Conservation (phyloP, 805 yeast species). For the Saccharomycopsis oosterbeekiorum region DNA sequence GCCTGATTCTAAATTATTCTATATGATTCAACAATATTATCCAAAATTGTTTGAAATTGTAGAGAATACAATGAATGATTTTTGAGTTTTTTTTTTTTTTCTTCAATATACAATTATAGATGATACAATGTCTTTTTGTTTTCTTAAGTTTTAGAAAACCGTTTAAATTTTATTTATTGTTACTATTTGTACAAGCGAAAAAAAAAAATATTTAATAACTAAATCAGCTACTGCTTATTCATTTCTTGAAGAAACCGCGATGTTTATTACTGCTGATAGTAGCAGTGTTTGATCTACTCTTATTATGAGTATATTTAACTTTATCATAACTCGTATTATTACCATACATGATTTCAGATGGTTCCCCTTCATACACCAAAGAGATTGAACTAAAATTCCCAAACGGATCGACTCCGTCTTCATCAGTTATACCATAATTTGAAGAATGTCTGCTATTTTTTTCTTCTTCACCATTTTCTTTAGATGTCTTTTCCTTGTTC, state of each 20-base stretch:
- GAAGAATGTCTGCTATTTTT: slow-evolving; percentile 25
- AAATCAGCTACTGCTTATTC: not conserved
- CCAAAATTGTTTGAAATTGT: slow-evolving; percentile 5
- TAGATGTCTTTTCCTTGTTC: slow-evolving; percentile 9
- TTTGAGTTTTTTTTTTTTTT: not conserved
- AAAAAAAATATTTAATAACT: not conserved
- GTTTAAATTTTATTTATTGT: not conserved
- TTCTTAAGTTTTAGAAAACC: not conserved
- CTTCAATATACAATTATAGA: not conserved
- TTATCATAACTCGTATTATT: slow-evolving; percentile 38
- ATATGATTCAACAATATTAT: slow-evolving; percentile 5
- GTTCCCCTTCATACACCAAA: slow-evolving; percentile 58
- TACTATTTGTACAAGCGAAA: not conserved
- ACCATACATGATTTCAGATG: slow-evolving; percentile 39
- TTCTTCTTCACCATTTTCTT: slow-evolving; percentile 23
- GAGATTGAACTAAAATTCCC: slow-evolving; percentile 80
- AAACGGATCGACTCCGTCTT: slow-evolving; percentile 58
- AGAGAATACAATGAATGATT: not conserved
- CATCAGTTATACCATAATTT: slow-evolving; percentile 22
- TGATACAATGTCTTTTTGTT: not conserved
- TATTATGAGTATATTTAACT: slow-evolving; percentile 46
- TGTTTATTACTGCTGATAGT: slow-evolving; percentile 1
- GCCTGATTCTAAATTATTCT: slow-evolving; percentile 3
- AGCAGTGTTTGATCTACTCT: slow-evolving; percentile 12
- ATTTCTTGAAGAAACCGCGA: not conserved